phyloP scores from a whole-genome alignment of 371 early-diverging fungal genomes.

The Scutellospora calospora region DNA sequence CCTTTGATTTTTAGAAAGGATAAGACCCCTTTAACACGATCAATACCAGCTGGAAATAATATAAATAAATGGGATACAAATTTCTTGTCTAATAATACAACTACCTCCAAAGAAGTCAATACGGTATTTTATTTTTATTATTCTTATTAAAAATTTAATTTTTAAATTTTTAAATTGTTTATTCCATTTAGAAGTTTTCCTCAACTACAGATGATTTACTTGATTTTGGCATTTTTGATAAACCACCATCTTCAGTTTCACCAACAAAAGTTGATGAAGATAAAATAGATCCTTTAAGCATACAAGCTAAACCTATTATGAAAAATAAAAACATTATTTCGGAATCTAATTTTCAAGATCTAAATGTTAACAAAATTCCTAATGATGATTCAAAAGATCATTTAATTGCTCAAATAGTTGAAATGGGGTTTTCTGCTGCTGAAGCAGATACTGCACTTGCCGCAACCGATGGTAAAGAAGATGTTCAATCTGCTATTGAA shows the following conservation, averaged over 20 bases:
- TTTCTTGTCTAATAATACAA: constrained; percentile 24
- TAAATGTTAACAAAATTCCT: not conserved
- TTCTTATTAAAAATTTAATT: not conserved
- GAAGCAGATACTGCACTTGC: constrained; percentile 72
- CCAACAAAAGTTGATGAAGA: not conserved
- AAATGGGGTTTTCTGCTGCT: constrained; percentile 79
- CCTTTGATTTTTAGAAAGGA: not conserved
- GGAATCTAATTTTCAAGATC: not conserved
- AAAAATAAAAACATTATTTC: not conserved
- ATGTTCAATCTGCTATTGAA: constrained; percentile 71
- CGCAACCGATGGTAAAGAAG: constrained; percentile 59
- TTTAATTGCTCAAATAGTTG: constrained; percentile 68
- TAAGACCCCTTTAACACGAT: not conserved
- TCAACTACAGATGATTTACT: constrained; percentile 13
- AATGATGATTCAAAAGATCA: constrained; percentile 40
- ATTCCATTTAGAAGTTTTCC: constrained; percentile 7
- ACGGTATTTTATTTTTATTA: not conserved
- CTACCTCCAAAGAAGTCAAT: not conserved
- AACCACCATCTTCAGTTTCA: not conserved
- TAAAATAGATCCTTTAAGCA: constrained; percentile 9
- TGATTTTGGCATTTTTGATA: constrained; percentile 23
- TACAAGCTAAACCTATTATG: not conserved
- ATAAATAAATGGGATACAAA: not conserved
- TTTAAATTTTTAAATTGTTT: not conserved
- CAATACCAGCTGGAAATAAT: not conserved